Evolutionary conservation across 257 asterid genomes (phyloP).

Genomic region (Solanum sitiens): DNA sequence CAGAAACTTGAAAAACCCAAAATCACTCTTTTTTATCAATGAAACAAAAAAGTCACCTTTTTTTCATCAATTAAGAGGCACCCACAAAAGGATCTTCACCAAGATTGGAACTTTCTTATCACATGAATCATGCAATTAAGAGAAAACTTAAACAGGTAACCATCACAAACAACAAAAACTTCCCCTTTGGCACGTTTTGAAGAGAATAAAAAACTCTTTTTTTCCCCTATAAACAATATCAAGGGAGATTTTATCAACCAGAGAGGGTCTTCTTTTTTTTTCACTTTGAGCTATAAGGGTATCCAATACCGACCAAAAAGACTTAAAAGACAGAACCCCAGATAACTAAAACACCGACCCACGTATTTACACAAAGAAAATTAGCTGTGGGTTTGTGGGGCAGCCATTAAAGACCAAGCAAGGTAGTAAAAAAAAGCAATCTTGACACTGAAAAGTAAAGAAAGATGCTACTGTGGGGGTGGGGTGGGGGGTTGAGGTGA

Average conservation of each 20-base stretch:
- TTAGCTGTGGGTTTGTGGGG: slow-evolving; percentile 33
- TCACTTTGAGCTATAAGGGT: neutral
- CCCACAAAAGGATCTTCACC: neutral
- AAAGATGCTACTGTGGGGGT: neutral
- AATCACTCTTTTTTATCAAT: neutral
- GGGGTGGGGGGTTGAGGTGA: neutral
- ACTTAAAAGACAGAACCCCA: slow-evolving; percentile 29
- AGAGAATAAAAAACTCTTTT: neutral
- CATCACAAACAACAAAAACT: neutral
- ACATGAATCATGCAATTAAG: slow-evolving; percentile 4
- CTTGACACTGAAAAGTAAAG: neutral
- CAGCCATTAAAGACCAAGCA: slow-evolving; percentile 54
- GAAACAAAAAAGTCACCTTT: neutral
- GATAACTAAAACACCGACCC: slow-evolving; percentile 36
- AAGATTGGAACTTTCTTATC: slow-evolving; percentile 7
- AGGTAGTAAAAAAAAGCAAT: neutral
- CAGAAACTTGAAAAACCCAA: neutral
- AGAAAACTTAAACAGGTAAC: neutral
- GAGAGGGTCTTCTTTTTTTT: neutral
- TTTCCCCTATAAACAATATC: neutral
- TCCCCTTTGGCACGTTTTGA: neutral
- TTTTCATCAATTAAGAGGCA: neutral
- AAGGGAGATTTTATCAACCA: neutral
- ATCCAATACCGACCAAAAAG: slow-evolving; percentile 21
- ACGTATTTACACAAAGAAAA: slow-evolving; percentile 32